Evolutionary conservation across 495 filamentous ascomycete genomes (phyloP), one percentile per base, ranked within the genome.

Genomic region (Talaromyces stipitatus): DNA sequence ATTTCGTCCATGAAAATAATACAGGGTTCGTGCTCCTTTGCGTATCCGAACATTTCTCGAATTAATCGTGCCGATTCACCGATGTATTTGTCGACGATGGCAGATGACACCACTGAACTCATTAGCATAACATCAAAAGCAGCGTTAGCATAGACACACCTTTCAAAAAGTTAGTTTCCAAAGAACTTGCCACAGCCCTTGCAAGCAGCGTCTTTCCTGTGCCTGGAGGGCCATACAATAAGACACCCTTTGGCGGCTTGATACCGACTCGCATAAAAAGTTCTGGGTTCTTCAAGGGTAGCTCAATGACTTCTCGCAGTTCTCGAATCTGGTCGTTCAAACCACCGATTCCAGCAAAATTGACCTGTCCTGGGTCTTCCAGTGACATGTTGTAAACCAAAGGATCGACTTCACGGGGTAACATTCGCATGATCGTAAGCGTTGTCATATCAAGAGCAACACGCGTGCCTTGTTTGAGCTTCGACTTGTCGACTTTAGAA

Each of bases 1-100:
- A 99, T 99, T 71, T 99, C 95, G 78, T 99, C 95, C 95, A 99
- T 99, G 83, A 99, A 99, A 73, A 99, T 99, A 68, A 99, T 97
- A 72, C 95, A 99, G 45, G 95, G 95, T 69, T 99, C 95, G 71
- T 99, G 95, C 72, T 99, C 95, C 72, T 97, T 97, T 58, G 95
- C 95, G 68, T 99, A 99, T 50, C 95, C 95, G 65, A 99, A 99
- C 95, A 99, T 97, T 70, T 99, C 95, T 73, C 95, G 85, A 64
- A 99, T 99, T 61, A 99, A 78, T 50, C 95, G 86, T 32, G 95
- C 95, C 9, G 94, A 97, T 74, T 99, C 95, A 70, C 95, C 95
- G 45, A 99, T 99, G 71, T 97, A 99, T 71, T 99, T 99, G 76
- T 99, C 95, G 50, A 99, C 95, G 65, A 99, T 99, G 4, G 95